Conservation (phyloP, 2,329 filamentous ascomycete species). For the Ophiostoma sp. region DNA sequence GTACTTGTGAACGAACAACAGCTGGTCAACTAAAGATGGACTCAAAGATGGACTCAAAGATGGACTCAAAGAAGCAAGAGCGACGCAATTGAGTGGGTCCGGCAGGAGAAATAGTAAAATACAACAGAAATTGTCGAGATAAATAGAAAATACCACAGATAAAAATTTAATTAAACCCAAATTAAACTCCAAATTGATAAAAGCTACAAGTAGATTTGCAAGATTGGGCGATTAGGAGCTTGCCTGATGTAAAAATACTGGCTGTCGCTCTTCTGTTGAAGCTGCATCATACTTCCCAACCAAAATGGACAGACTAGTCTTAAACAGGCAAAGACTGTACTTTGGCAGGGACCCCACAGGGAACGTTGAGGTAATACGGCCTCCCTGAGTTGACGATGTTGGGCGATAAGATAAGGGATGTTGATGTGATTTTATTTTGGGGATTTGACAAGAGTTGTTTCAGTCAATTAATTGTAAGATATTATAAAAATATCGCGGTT, state of each 20-base stretch:
- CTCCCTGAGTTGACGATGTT: slow-evolving; percentile 1
- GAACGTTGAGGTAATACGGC: slow-evolving; percentile 24
- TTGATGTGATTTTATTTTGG: not conserved
- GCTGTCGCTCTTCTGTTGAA: slow-evolving; percentile 23
- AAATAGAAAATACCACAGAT: not conserved
- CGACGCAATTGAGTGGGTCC: not conserved
- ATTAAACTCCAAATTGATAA: not conserved
- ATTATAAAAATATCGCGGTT: not conserved
- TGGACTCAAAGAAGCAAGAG: slow-evolving; percentile 10
- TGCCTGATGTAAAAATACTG: slow-evolving; percentile 14
- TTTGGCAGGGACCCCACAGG: slow-evolving; percentile 20
- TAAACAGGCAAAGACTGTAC: slow-evolving; percentile 4
- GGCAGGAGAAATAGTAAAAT: slow-evolving; percentile 7
- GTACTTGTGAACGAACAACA: not conserved
- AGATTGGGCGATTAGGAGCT: slow-evolving; percentile 11
- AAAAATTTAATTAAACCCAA: not conserved
- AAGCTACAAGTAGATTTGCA: slow-evolving; percentile 10
- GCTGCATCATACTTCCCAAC: slow-evolving; percentile 23
- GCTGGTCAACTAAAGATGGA: not conserved
- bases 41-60: slow-evolving; percentile 4
- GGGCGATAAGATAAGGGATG: slow-evolving; percentile 26
- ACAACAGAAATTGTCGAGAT: not conserved
- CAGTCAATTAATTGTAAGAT: not conserved
- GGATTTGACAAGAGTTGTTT: not conserved
- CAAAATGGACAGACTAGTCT: slow-evolving; percentile 23